Conservation (phyloP, 306 rosid genomes). For the Pyrus pyrifolia region DNA sequence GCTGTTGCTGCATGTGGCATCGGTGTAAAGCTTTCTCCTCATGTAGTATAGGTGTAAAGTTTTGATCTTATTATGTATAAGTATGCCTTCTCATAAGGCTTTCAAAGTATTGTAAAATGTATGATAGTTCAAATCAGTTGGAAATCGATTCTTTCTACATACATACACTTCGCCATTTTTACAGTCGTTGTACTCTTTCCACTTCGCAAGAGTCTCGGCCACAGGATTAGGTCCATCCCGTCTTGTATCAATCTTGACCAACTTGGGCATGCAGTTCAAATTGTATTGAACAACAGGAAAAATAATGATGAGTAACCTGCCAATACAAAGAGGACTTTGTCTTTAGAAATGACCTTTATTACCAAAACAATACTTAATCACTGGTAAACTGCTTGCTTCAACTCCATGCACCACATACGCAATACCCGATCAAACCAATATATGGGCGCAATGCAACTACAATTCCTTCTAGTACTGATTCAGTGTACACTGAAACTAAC, state of each 20-base stretch:
- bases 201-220: conserved; percentile 47
- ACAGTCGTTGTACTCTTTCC: conserved; percentile 69
- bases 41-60: too few species aligned
- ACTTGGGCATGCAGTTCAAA: conserved; percentile 43
- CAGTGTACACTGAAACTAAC: background rate
- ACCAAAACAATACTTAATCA: background rate
- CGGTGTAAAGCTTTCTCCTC: too few species aligned
- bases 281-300: conserved; percentile 19
- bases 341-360: background rate
- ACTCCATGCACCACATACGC: background rate
- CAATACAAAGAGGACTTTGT: conserved; percentile 7
- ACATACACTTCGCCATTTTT: too few species aligned
- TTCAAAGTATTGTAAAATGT: too few species aligned
- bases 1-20: too few species aligned
- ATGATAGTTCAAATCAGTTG: too few species aligned
- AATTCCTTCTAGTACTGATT: background rate
- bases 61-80: too few species aligned
- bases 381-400: background rate
- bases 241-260: conserved; percentile 29
- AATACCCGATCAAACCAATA: background rate
- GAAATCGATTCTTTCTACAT: too few species aligned
- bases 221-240: conserved; percentile 64
- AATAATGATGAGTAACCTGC: conserved; percentile 18
- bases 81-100: too few species aligned
- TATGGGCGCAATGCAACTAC: background rate